Evolutionary conservation across 2,329 filamentous ascomycete species (phyloP), one percentile per base, ranked within the genome.

Genomic region (Fusarium zealandicum): DNA sequence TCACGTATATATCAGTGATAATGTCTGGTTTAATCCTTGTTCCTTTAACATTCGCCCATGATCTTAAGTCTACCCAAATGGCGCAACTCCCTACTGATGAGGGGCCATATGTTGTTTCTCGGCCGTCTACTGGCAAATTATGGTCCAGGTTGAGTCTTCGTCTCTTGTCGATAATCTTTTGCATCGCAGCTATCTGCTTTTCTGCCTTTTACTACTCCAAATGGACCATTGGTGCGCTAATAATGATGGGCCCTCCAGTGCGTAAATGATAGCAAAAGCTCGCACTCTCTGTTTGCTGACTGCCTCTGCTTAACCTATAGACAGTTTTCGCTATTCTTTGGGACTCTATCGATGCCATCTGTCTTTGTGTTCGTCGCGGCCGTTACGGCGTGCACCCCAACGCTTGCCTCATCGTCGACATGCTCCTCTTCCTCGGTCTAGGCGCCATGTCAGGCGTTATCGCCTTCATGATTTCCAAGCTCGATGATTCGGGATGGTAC

Each of bases 181-280:
- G 40, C 31, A 22, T 16, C 16, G 51, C 42, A 13, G 40, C 46
- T 33, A 20, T 54, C 17, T 51, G 44, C 1, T 32, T 57, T 18
- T 51, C 57, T 8, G 53, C 31, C 9, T 46, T 54, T 28, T 60
- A 60, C 22, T 31, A 31, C 20, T 38, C 36, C 25, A 37, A 40
- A 22, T 60, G 49, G 49, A 57, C 57, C 17, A 20, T 60, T 6
- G 57, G 53, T 8, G 27, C 57, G 12, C 46, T 61, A 8, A 41
- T 61, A 16, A 61, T 57, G 50, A 53, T 57, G 50, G 50, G 54
- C 25, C 57, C 57, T 39, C 50, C 54, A 10, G 57, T 61, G 17
- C 12, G 57, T 54, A 7, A 18, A 41, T 10, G 6, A 17, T 9
- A 8, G 3, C 13, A 31, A 7, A 31, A 13, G 10, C n/a, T n/a